Percentiles rank a stretch among this genome's conserved stretches.
These are phyloP conservation scores for Rhamnella rubrinervis DNA, from an alignment of 331 rosid genomes.

Conservation along the genomic window DNA sequence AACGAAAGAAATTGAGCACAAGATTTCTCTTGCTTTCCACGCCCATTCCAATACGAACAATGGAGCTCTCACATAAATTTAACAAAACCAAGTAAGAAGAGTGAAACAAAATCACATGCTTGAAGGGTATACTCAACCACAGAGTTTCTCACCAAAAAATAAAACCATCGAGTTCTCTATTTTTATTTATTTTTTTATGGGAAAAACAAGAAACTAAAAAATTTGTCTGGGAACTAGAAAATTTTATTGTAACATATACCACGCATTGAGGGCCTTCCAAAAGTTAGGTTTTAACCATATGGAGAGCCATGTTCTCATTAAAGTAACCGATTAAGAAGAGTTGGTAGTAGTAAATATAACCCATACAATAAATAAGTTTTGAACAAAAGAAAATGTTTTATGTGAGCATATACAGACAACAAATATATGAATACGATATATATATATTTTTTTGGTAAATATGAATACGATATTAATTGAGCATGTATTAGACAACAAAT, in stretches of 20 bases:
- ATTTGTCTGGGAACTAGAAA: no score
- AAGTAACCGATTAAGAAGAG: constrained; percentile 1
- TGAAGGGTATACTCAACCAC: no score
- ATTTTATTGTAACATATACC: not conserved
- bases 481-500: no score
- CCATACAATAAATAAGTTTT: constrained; percentile 9
- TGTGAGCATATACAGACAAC: not conserved
- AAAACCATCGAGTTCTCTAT: no score
- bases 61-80: no score
- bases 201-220: not conserved
- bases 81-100: no score
- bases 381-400: constrained; percentile 1
- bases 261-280: not conserved
- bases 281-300: not conserved
- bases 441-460: no score
- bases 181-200: not conserved
- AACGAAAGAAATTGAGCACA: no score
- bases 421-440: not conserved
- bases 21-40: no score
- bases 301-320: constrained; percentile 3
- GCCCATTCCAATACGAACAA: no score
- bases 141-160: no score
- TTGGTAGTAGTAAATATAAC: not conserved
- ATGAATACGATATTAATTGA: not conserved
- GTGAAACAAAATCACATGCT: no score